Percentiles rank a stretch among this genome's conserved stretches.
Conservation (phyloP, 2,329 filamentous ascomycete genomes). For the Sclerotinia trifoliorum region DNA sequence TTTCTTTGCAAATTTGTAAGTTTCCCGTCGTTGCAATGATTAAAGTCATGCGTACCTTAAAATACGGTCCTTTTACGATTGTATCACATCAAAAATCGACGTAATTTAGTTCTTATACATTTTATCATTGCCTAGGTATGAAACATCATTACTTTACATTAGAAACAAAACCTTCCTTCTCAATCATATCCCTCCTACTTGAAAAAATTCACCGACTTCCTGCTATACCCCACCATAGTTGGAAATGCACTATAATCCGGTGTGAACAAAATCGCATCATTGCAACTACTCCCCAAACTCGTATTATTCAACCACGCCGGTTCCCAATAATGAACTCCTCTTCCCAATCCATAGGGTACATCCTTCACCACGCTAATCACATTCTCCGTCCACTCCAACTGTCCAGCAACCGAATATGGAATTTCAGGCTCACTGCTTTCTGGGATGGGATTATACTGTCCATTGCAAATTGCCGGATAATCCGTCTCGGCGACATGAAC, state of each 20-base stretch:
- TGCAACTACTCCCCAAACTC: constrained; percentile 61
- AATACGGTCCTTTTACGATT: not conserved
- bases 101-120: not conserved
- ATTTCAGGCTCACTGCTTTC: constrained; percentile 47
- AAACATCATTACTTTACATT: not conserved
- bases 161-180: not conserved
- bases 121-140: not conserved
- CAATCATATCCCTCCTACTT: not conserved
- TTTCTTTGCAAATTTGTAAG: not conserved
- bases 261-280: constrained; percentile 61
- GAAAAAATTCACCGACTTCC: constrained; percentile 16
- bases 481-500: constrained; percentile 68
- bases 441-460: constrained; percentile 45
- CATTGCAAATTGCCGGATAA: constrained; percentile 66
- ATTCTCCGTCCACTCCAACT: constrained; percentile 58
- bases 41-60: no score
- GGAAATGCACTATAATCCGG: constrained; percentile 37
- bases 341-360: constrained; percentile 54
- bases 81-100: not conserved
- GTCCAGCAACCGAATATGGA: constrained; percentile 61
- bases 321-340: constrained; percentile 67
- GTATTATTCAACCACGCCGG: constrained; percentile 49
- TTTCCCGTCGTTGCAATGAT: accelerated
- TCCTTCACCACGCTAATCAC: constrained; percentile 56
- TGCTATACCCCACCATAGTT: constrained; percentile 7